Conservation (phyloP, 495 filamentous ascomycete genomes). For the Opeltia flavorubescens region DNA sequence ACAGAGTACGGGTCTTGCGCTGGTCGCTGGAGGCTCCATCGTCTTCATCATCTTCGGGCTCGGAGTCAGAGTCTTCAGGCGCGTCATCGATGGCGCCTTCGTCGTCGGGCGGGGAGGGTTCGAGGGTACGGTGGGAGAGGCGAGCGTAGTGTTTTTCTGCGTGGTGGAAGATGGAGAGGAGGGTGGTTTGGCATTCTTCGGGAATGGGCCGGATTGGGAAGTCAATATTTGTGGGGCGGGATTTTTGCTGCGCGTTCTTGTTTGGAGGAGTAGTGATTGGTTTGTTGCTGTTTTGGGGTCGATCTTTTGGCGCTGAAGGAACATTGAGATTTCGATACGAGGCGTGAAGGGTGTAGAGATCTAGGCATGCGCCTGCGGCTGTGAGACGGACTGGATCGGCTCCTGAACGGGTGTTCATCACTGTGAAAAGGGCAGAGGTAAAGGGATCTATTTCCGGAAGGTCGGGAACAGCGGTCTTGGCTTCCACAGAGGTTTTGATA, state of each 20-base stretch:
- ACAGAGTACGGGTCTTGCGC: conserved; percentile 32
- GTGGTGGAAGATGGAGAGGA: conserved; percentile 58
- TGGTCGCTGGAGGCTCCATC: conserved; percentile 36
- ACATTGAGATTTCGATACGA: conserved; percentile 51
- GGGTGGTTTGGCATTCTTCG: conserved; percentile 38
- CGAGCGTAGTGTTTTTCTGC: conserved; percentile 66
- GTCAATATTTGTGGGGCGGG: conserved; percentile 22
- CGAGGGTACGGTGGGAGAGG: conserved; percentile 48
- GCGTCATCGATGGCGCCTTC: conserved; percentile 41
- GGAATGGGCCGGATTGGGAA: conserved; percentile 51
- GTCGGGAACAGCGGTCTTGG: conserved; percentile 20
- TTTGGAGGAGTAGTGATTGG: conserved; percentile 24
- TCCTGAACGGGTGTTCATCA: conserved; percentile 40
- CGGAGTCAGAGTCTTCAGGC: conserved; percentile 33
- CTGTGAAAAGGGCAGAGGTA: conserved; percentile 43
- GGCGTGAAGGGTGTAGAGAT: conserved; percentile 66
- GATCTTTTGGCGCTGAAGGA: conserved; percentile 23
- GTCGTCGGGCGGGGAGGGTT: conserved; percentile 53
- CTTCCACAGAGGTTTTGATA: conserved; percentile 26
- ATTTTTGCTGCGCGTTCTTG: conserved; percentile 22
- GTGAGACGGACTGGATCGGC: conserved; percentile 62
- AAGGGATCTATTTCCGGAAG: conserved; percentile 39
- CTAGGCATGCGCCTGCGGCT: conserved; percentile 62
- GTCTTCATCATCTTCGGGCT: conserved; percentile 42
- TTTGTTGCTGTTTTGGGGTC: conserved; percentile 22